Base-by-base conservation (phyloP, 352 stramenopile species). In the Saprolegnia parasitica region DNA sequence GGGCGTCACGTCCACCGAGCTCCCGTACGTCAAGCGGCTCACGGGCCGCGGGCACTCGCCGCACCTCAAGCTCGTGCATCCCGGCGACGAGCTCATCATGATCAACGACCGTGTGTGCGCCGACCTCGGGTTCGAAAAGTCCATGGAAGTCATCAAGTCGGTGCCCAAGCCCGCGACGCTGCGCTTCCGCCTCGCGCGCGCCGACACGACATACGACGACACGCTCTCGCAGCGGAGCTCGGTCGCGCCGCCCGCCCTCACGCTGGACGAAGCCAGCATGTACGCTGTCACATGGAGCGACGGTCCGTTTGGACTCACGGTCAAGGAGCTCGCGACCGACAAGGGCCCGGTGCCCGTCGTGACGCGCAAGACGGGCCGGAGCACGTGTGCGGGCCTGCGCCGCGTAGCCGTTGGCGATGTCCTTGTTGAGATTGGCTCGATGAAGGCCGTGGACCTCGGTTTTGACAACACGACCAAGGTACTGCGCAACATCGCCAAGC, bases 71-170 rank as follows among this genome's bases (percentile, higher is more conserved):
- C 76, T 89, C 13, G 84, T 94, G 5, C 78, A 86, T 63, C 78
- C 86, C 71, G 84, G 87, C 50, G 86, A 94, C 61, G 83, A 91
- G 75, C 90, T 94, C 71, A 75, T 92, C 45, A 77, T 92, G 68
- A 85, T 94, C 54, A 94, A 94, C 67, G 77, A 91, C 61, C 73
- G 63, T 23, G 78, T 74, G 16, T 74, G 81, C 15, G 67, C 74
- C 37, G 73, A 86, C 6, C 72, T 79, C 56, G 86, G 84, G 45
- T 94, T 94, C 67, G 78, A 80, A 2, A 80, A 87, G 72, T 89
- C 73, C n/a, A 92, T 94, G 83, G 78, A 87, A 64, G 90, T 90
- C 73, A 84, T 94, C 74, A 91, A 90, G 83, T 86, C 89, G 72
- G 83, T 91, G 49, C 81, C 84, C 61, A 92, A 92, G 76, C 86